Evolutionary conservation across 2,329 filamentous ascomycete genomes (phyloP).

Genomic region (Aspergillus fijiensis): DNA sequence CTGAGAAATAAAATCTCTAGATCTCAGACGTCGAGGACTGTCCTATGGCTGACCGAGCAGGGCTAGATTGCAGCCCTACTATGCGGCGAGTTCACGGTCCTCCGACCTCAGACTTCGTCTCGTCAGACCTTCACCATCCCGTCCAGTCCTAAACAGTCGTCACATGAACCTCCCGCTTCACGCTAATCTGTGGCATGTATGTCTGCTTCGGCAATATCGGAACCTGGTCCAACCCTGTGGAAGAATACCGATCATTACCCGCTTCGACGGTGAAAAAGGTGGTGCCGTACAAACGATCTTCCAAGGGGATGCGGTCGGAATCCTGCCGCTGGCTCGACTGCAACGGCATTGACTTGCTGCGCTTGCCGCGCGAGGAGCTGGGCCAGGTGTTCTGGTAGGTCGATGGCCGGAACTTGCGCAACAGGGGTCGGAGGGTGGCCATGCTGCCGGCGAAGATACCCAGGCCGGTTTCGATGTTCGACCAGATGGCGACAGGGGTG

Average conservation of each 20-base stretch:
- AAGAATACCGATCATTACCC: background rate
- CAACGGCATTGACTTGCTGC: background rate
- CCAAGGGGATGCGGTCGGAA: background rate
- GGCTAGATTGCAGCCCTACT: no score
- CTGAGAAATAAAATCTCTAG: no score
- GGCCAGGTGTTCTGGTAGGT: background rate
- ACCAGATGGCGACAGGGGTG: slow-evolving; percentile 23
- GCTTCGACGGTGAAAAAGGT: slow-evolving; percentile 3
- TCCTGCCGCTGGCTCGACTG: background rate
- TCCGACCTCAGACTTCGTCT: no score
- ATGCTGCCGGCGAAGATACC: slow-evolving; percentile 24
- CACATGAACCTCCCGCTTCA: background rate
- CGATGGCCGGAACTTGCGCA: slow-evolving; percentile 5
- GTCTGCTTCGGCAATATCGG: background rate
- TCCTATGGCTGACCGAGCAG: no score
- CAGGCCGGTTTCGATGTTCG: slow-evolving; percentile 24
- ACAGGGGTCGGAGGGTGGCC: slow-evolving; percentile 21
- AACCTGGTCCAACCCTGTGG: background rate
- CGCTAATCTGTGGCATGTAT: background rate
- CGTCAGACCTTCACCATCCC: no score
- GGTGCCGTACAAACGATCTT: slow-evolving; percentile 1
- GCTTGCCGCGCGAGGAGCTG: background rate
- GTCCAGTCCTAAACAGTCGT: background rate
- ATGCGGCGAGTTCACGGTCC: no score
- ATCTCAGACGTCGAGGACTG: no score